Conservation (phyloP, 2,329 filamentous ascomycete species). For the Bisporella sp. region DNA sequence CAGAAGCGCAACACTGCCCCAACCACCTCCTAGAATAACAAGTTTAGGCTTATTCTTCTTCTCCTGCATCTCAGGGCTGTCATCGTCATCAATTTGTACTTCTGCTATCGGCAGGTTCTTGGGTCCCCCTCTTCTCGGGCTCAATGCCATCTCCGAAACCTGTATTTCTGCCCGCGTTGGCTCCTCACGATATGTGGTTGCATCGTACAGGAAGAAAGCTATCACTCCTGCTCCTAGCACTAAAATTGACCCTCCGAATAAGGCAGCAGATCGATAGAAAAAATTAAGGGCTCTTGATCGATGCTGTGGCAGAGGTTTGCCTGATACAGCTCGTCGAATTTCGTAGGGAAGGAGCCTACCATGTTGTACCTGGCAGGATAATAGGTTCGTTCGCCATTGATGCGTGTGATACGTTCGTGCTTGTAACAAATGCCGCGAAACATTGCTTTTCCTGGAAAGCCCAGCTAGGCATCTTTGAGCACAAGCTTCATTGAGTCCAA, state of each 20-base stretch:
- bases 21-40: constrained; percentile 88
- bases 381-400: background rate
- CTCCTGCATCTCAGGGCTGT: constrained; percentile 59
- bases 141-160: constrained; percentile 78
- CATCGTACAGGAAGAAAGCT: constrained; percentile 90
- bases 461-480: constrained; percentile 5
- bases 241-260: constrained; percentile 68
- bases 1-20: constrained; percentile 86
- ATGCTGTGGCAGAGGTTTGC: constrained; percentile 43
- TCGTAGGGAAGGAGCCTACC: constrained; percentile 9
- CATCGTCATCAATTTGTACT: constrained; percentile 82
- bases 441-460: background rate
- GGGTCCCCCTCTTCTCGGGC: constrained; percentile 75
- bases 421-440: background rate
- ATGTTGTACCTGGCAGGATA: constrained; percentile 2
- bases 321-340: constrained; percentile 35
- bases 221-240: constrained; percentile 63
- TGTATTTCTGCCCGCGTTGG: constrained; percentile 62
- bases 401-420: constrained; percentile 2
- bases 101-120: constrained; percentile 94
- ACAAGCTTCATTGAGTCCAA: constrained; percentile 2
- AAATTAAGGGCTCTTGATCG: constrained; percentile 47
- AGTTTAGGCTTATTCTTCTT: constrained; percentile 86
- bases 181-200: constrained; percentile 77
- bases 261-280: constrained; percentile 62